Base-by-base conservation (phyloP, 75 land plant species). In the Larix kaempferi region DNA sequence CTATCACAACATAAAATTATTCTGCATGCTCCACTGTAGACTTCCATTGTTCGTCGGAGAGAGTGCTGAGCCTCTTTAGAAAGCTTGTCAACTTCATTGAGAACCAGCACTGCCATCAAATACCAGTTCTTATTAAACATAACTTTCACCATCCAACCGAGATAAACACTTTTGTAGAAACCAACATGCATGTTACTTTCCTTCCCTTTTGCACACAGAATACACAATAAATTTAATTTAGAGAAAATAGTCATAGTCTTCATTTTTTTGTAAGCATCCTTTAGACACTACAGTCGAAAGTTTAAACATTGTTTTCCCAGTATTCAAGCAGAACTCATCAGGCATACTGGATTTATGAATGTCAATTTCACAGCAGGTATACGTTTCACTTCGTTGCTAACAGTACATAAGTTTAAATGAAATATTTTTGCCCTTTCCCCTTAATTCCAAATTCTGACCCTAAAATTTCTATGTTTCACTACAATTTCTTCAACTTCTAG, bases 41-140 rank as follows among this genome's bases (percentile, higher is more conserved):
- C 87, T 86, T 97, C 99, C 98, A 97, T 97, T 62, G 99, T 97
- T 63, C 99, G 90, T 35, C 99, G 82, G 35, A 97, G 92, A 58
- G 99, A 94, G 82, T 97, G 99, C 59, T 97, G 99, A 27, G 99
- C 99, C 83, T 97, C 99, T 76, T 89, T 92, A 66, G 99, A 97
- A 15, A 97, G 94, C 67, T 88, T 94, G 83, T 97, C 99, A 76
- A 97, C 98, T 79, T 97, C 99, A 72, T 97, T 97, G 33, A 97
- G 88, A 57, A 97, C 98, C 33, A 97, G 67, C 17, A 97, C 99
- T 97, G 93, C 54, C 5, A 79, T 27, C 54, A 69, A 69, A 69
- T 69, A 69, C 3, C 33, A 69, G 41, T 41, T 21, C 12, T 37
- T 37, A 41, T 12, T 41, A 14, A 21, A 21, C 52, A 19, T 5